Base-by-base conservation (phyloP, 2,329 filamentous ascomycete genomes). In the Diaporthe sp. region DNA sequence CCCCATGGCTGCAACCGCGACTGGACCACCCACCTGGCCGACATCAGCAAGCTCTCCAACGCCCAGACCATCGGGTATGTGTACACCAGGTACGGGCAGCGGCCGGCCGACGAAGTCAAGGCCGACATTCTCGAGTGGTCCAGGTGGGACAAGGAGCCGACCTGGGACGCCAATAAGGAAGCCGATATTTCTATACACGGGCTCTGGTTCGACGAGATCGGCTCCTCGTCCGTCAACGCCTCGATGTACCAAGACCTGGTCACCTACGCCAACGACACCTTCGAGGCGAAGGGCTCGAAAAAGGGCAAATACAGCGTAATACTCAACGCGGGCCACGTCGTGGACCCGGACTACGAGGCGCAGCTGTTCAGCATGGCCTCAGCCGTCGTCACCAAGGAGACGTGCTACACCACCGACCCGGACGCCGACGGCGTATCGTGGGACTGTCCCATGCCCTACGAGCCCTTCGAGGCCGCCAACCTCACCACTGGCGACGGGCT, bases 311-410 rank as follows among this genome's bases (percentile, higher is more conserved):
- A 77, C 71, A 72, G 65, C 39, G 76, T 78, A 28, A 70, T 78
- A 42, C 73, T 78, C 44, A 78, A 78, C 74, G 65, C 75, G 3
- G 77, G 77, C 17, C 25, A 71, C 53, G 72, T 75, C 12, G 22
- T 61, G n/a, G 68, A 76, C 47, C 58, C 85, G 84, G 73, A 84
- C 85, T 44, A 83, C 84, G 74, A 86, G 85, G 75, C 84, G 82
- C 72, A 87, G 86, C 71, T 78, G 31, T 78, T 77, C 67, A 28
- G 17, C 44, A 68, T 78, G 61, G 71, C 76, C 20, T 73, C 71
- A 20, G 77, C 74, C 44, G 77, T 78, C 31, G 74, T 78, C 12
- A 77, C 77, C 61, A 76, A 76, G 68, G 77, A 78, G 73, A 78
- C 76, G 31, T 78, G 77, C 72, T 78, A 75, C 71, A 75, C 68